These are phyloP conservation scores for Plectranthus barbatus DNA, from an alignment of 257 asterid genomes.

Conservation along the genomic window DNA sequence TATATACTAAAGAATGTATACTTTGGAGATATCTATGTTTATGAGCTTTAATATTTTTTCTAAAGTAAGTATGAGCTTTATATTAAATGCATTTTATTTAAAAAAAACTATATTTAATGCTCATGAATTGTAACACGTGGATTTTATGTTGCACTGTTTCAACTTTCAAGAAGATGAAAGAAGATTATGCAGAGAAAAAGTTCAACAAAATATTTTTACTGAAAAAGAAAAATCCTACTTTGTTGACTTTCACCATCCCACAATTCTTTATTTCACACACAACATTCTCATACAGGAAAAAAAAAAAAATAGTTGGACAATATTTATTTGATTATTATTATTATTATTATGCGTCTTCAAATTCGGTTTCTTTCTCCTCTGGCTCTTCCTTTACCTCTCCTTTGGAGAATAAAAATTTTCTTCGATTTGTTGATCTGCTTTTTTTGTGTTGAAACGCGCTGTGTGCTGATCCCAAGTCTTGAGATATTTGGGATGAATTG, in stretches of 20 bases:
- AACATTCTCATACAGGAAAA: slow-evolving; percentile 20
- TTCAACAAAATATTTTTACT: slow-evolving; percentile 19
- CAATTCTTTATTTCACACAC: slow-evolving; percentile 25
- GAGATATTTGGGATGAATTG: slow-evolving; percentile 35
- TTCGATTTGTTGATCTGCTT: slow-evolving; percentile 82
- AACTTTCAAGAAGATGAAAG: no score
- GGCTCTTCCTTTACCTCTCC: slow-evolving; percentile 33
- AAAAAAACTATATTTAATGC: neutral
- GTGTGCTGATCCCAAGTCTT: slow-evolving; percentile 39
- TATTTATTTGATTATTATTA: slow-evolving; percentile 18
- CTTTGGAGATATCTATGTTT: no score
- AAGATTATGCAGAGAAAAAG: slow-evolving; percentile 11
- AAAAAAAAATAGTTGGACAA: neutral
- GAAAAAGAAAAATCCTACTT: slow-evolving; percentile 20
- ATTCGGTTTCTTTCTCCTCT: slow-evolving; percentile 12
- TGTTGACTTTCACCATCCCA: slow-evolving; percentile 29
- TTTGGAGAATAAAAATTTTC: slow-evolving; percentile 47
- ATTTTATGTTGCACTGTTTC: neutral
- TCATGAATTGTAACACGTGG: neutral
- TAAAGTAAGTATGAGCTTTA: no score
- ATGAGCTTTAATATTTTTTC: no score
- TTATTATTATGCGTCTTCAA: slow-evolving; percentile 19
- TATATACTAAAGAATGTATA: no score
- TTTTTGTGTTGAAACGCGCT: slow-evolving; percentile 19
- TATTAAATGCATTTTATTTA: no score